phyloP scores from a whole-genome alignment of 2,329 filamentous ascomycete species.

The Ascosphaera apis region DNA sequence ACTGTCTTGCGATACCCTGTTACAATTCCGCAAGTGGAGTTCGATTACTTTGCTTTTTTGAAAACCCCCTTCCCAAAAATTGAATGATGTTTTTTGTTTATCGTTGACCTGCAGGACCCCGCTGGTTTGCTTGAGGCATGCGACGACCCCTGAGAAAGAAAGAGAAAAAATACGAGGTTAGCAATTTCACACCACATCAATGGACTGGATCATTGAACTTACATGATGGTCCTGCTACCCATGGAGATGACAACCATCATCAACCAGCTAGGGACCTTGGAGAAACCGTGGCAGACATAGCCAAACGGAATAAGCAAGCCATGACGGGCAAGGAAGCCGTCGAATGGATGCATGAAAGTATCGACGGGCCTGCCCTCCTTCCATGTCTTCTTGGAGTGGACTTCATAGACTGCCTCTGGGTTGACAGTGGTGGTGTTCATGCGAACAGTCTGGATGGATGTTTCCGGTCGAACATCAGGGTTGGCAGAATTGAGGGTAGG shows the following conservation, averaged over 20 bases:
- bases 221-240: slow-evolving; percentile 38
- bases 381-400: slow-evolving; percentile 34
- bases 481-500: slow-evolving; percentile 24
- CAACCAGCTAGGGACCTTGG: slow-evolving; percentile 37
- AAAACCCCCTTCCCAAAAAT: no score
- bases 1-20: no score
- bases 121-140: neutral
- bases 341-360: slow-evolving; percentile 37
- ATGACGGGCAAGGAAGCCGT: slow-evolving; percentile 31
- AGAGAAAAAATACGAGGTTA: neutral
- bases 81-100: no score
- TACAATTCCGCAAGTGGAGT: no score
- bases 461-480: slow-evolving; percentile 28
- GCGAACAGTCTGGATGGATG: slow-evolving; percentile 29
- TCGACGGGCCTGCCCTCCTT: slow-evolving; percentile 29
- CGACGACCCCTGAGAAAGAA: neutral
- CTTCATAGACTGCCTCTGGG: slow-evolving; percentile 30
- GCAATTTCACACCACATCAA: neutral
- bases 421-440: slow-evolving; percentile 36
- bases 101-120: neutral
- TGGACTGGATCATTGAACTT: slow-evolving; percentile 12
- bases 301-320: slow-evolving; percentile 30
- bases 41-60: no score
- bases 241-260: slow-evolving; percentile 42
- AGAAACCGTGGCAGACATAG: slow-evolving; percentile 32